Base-by-base conservation (phyloP, 1,284 basidiomycete species). In the Takashimella tepidaria region DNA sequence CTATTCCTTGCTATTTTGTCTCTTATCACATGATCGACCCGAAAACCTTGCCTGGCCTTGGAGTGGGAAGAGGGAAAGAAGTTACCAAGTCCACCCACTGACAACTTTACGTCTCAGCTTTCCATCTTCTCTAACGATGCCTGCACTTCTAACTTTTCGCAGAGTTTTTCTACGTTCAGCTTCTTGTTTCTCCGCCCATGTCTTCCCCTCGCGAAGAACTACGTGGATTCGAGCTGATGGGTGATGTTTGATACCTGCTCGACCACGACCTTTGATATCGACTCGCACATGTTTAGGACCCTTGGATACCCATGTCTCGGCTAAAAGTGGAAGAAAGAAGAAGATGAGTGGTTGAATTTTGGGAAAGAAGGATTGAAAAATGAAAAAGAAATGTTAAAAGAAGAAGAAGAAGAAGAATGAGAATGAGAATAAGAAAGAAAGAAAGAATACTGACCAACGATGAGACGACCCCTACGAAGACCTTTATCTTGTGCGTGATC, bases 261-360 rank as follows among this genome's bases (percentile, higher is more conserved):
- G 84, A 21, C 87, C 89, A 54, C 95, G 83, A 50, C 91, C 95
- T 74, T 87, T 87, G 58, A 87, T 84, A 61, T 98, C 92, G n/a
- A 91, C 62, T 47, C 86, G 82, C 57, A 82, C 83, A 42, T 83
- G 75, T 54, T 81, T 81, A 5, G 22, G 47, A 1, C 91, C 92
- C 75, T 98, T 97, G 51, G 83, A 86, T 16, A 97, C 91, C 92
- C 92, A 98, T 12, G 92, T 84, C 76, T 97, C 85, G 54, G 86
- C 90, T 92, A 37, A 37, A 37, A 37, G 31, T 8, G 31, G 16
- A 16, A 37, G 31, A 37, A 16, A 37, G 31, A 37, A 16, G 16
- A 37, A 37, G 31, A 37, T 8, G 31, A 16, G 31, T 37, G 8
- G 31, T 8, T 37, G 31, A 37, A 8, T 8, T 8, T 8, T 8